Conservation (phyloP, 345 rosid species). For the Populus alba region DNA sequence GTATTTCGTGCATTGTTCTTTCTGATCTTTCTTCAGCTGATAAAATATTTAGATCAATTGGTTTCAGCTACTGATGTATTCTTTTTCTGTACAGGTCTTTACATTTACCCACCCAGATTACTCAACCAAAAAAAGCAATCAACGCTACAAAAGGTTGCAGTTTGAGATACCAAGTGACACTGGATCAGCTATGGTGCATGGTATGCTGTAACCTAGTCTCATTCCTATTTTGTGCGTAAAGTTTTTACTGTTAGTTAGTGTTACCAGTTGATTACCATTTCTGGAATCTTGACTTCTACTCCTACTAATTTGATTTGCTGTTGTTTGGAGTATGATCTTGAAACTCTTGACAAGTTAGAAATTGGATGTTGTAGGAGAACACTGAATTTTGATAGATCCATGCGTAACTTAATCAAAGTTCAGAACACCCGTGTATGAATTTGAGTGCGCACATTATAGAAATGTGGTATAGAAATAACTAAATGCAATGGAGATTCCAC, state of each 20-base stretch:
- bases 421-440: not conserved
- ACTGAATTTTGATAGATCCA: not conserved
- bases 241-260: not conserved
- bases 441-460: not conserved
- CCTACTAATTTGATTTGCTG: not conserved
- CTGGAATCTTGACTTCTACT: not conserved
- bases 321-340: not conserved
- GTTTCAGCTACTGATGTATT: conserved; percentile 8
- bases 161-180: conserved; percentile 68
- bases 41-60: not conserved
- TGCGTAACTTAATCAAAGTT: not conserved
- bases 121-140: conserved; percentile 59
- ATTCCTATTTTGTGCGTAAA: not conserved
- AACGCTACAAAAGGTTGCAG: conserved; percentile 68
- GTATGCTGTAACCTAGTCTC: conserved; percentile 33
- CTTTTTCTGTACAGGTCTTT: conserved; percentile 57
- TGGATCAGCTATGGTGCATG: conserved; percentile 89
- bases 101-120: conserved; percentile 81
- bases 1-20: not conserved
- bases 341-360: not conserved
- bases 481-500: not conserved
- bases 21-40: not conserved
- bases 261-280: not conserved
- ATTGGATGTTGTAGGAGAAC: not conserved
- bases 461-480: not conserved